Base-by-base conservation (phyloP, 2,329 filamentous ascomycete genomes). In the Penicillium sp. region DNA sequence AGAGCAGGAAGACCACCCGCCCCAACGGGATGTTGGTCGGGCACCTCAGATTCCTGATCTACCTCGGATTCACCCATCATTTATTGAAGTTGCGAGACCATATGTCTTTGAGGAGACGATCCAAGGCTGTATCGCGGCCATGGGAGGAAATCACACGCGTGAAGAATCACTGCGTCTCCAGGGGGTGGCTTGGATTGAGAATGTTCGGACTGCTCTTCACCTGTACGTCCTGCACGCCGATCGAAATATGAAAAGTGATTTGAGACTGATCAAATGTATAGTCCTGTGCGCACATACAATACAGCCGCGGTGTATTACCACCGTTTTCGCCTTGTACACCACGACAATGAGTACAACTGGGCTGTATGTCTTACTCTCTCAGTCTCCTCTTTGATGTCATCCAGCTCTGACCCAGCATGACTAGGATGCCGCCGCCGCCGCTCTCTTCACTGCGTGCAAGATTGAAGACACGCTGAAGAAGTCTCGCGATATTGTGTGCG, bases 381-480 rank as follows among this genome's bases (percentile, higher is more conserved):
- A 18, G 18, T 18, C 18, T 3, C 24, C 13, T 6, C 32, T 26
- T 29, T 41, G 12, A 7, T 4, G 8, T 34, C 28, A 11, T 39
- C 43, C 28, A 7, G 7, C 4, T 24, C 48, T 57, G 32, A 52
- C 25, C 18, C 28, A 26, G n/a, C 36, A 28, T 32, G 7, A 55
- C 71, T 32, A 88, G 67, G 91, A 97, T 65, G 90, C 89, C 1
- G 89, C 91, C 0, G 81, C 93, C 5, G 89, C 93, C 1, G 86
- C 89, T 25, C 75, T 98, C 7, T 91, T 97, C 63, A 87, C 90
- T 3, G 90, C 90, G 2, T 97, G 91, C 76, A 98, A 98, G 73
- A 90, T 94, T 39, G 93, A 98, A 69, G 93, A 98, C 68, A 98
- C 93, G 0, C 80, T 96, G 57, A 98, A 98, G 73, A 97, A 97